Percentiles rank a stretch among this genome's conserved stretches.
phyloP scores from a whole-genome alignment of 108 stramenopile species.

The Skeletonema potamos region DNA sequence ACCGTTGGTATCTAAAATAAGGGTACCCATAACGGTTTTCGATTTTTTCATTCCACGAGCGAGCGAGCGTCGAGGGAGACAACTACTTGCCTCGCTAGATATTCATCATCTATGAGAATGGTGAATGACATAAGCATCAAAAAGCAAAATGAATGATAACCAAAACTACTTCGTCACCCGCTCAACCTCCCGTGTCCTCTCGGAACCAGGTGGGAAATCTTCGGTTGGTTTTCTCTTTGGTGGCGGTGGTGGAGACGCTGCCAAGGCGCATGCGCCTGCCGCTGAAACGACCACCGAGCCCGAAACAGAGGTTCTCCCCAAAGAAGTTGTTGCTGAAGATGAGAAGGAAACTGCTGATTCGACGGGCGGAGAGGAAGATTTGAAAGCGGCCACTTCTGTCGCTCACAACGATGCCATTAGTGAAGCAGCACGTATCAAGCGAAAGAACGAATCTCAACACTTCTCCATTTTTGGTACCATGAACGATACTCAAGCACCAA shows the following conservation, averaged over 20 bases:
- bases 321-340: background rate
- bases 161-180: conserved; percentile 76
- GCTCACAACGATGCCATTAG: background rate
- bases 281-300: background rate
- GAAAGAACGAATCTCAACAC: conserved; percentile 9
- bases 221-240: conserved; percentile 45
- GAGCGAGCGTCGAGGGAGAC: too few relatives aligned
- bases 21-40: too few relatives aligned
- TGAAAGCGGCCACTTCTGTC: too few relatives aligned
- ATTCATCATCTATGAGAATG: background rate
- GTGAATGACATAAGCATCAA: background rate
- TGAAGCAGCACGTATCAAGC: conserved; percentile 20
- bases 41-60: too few relatives aligned
- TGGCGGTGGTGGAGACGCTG: background rate
- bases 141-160: conserved; percentile 61
- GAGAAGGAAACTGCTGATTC: conserved; percentile 16
- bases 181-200: conserved; percentile 66
- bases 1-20: too few relatives aligned
- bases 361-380: too few relatives aligned
- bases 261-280: background rate
- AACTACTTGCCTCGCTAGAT: too few relatives aligned
- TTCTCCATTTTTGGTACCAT: conserved; percentile 2
- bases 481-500: too few relatives aligned
- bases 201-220: conserved; percentile 60
- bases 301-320: background rate